phyloP scores from a whole-genome alignment of 495 filamentous ascomycete species.

The Opeltia flavorubescens region DNA sequence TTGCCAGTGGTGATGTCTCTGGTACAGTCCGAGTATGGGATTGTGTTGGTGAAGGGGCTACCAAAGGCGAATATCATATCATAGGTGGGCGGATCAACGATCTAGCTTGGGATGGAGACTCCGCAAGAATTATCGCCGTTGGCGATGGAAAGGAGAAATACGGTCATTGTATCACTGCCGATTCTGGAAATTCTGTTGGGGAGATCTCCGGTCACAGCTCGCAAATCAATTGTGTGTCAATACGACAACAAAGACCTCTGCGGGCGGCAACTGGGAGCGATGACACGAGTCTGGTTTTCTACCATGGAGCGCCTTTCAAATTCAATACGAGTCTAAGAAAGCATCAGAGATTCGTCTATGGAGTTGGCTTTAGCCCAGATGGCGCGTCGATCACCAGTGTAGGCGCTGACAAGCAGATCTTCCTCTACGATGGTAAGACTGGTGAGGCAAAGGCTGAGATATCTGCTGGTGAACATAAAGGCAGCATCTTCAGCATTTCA shows the following conservation, averaged over 20 bases:
- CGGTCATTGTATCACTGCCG: conserved; percentile 88
- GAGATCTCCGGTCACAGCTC: conserved; percentile 84
- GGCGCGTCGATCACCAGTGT: conserved; percentile 74
- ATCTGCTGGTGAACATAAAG: conserved; percentile 72
- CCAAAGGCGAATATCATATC: conserved; percentile 78
- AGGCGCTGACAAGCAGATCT: conserved; percentile 76
- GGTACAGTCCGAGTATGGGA: conserved; percentile 88
- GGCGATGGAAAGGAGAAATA: conserved; percentile 88
- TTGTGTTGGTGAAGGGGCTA: conserved; percentile 37
- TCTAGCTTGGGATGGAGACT: conserved; percentile 94
- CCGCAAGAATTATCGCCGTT: conserved; percentile 88
- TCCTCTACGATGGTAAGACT: conserved; percentile 89
- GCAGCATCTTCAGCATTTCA: conserved; percentile 81
- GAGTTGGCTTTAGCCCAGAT: conserved; percentile 81
- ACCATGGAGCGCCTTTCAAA: conserved; percentile 89
- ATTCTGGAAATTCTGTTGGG: conserved; percentile 89
- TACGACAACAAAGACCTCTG: conserved; percentile 77
- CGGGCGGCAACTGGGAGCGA: conserved; percentile 84
- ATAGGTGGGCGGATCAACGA: conserved; percentile 93
- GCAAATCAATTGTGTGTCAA: conserved; percentile 78
- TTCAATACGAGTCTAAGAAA: conserved; percentile 65
- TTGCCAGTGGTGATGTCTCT: conserved; percentile 81
- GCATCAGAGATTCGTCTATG: conserved; percentile 81
- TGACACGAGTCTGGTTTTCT: conserved; percentile 78
- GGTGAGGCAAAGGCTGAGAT: conserved; percentile 67